Evolutionary conservation across 1,284 basidiomycete genomes (phyloP).

Genomic region (Leccinum colubrinum): DNA sequence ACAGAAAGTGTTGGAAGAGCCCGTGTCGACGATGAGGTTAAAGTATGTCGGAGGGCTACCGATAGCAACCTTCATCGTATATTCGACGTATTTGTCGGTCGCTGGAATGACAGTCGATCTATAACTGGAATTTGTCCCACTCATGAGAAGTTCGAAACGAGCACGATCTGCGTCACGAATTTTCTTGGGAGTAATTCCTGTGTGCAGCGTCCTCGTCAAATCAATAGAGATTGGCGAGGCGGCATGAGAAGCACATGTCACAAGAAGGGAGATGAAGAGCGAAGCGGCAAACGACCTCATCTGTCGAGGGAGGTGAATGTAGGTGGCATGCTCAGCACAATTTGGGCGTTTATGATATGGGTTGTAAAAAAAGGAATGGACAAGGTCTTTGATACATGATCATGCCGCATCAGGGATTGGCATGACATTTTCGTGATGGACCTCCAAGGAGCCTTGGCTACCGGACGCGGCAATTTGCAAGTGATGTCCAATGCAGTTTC

Average conservation of each 20-base stretch:
- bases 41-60: slow-evolving; percentile 25
- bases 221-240: background rate
- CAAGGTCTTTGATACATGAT: background rate
- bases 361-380: background rate
- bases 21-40: slow-evolving; percentile 6
- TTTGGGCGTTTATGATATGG: background rate
- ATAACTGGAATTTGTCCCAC: background rate
- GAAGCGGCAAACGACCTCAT: background rate
- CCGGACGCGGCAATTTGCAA: background rate
- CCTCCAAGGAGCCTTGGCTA: background rate
- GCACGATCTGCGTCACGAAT: background rate
- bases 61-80: slow-evolving; percentile 15
- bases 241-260: background rate
- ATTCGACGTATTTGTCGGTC: background rate
- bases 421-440: background rate
- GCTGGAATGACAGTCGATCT: background rate
- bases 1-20: slow-evolving; percentile 30
- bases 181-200: background rate
- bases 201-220: background rate
- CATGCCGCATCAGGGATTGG: background rate
- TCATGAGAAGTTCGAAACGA: background rate
- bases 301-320: background rate
- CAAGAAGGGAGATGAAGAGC: background rate
- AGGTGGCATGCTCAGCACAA: background rate
- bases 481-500: background rate